phyloP scores from a whole-genome alignment of 768 basidiomycete genomes.

The Naematelia encephala region DNA sequence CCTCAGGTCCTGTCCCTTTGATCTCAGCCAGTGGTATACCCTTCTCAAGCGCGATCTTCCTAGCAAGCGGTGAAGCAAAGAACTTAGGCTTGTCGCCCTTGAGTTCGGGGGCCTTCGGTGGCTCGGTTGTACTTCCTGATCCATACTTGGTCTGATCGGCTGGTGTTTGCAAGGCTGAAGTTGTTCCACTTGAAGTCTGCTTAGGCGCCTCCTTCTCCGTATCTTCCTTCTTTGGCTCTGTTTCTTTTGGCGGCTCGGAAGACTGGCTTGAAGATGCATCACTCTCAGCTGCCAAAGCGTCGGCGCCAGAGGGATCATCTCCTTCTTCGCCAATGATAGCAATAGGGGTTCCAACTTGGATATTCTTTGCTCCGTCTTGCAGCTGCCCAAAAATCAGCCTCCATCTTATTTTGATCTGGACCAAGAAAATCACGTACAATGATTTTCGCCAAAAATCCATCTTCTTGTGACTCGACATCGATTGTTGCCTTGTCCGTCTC shows the following conservation, averaged over 20 bases:
- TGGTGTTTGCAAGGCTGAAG: slow-evolving; percentile 45
- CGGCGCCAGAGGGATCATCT: slow-evolving; percentile 83
- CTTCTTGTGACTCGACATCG: slow-evolving; percentile 98
- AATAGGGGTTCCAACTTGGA: slow-evolving; percentile 81
- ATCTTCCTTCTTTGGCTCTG: slow-evolving; percentile 49
- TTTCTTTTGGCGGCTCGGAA: slow-evolving; percentile 49
- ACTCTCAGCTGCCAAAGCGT: slow-evolving; percentile 64
- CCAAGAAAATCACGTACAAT: slow-evolving; percentile 60
- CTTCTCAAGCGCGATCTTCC: slow-evolving; percentile 91
- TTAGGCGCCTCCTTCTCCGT: slow-evolving; percentile 17
- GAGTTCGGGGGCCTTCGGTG: slow-evolving; percentile 36
- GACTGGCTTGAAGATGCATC: slow-evolving; percentile 24
- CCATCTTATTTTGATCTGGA: background rate
- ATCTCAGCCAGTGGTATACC: slow-evolving; percentile 85
- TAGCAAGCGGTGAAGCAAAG: slow-evolving; percentile 92
- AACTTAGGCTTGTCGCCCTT: slow-evolving; percentile 53
- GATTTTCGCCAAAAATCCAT: slow-evolving; percentile 94
- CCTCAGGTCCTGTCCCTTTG: slow-evolving; percentile 89
- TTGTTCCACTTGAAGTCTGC: slow-evolving; percentile 8
- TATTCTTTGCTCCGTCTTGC: slow-evolving; percentile 77
- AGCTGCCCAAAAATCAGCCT: slow-evolving; percentile 55
- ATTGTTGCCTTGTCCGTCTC: slow-evolving; percentile 99
- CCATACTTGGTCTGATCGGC: slow-evolving; percentile 62
- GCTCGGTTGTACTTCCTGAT: slow-evolving; percentile 30
- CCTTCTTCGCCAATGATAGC: slow-evolving; percentile 93